phyloP scores from a whole-genome alignment of 2,329 filamentous ascomycete species.

The Waltergamsia citrina region DNA sequence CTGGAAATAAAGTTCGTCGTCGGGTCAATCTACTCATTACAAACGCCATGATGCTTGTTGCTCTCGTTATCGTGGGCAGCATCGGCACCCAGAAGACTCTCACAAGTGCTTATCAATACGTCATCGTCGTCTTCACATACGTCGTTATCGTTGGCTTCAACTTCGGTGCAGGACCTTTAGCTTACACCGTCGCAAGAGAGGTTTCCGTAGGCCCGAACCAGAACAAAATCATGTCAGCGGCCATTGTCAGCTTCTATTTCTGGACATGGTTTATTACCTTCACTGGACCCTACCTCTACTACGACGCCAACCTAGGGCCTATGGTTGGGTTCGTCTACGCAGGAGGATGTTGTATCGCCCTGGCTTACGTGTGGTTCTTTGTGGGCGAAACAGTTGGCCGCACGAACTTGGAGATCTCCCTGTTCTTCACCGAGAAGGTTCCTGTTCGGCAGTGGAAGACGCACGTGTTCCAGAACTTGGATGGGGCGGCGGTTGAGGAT shows the following conservation, averaged over 20 bases:
- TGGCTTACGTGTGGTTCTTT: constrained; percentile 23
- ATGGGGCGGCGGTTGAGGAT: too few relatives aligned
- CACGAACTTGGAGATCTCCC: constrained; percentile 21
- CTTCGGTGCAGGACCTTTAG: constrained; percentile 30
- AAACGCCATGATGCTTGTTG: constrained; percentile 25
- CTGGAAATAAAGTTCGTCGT: constrained; percentile 28
- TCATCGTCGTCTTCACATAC: constrained; percentile 31
- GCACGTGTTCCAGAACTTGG: too few relatives aligned
- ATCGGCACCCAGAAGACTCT: constrained; percentile 20
- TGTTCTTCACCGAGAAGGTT: constrained; percentile 23
- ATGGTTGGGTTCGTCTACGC: constrained; percentile 22
- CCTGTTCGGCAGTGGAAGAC: constrained; percentile 18
- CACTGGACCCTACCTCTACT: constrained; percentile 21
- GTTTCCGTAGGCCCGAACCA: constrained; percentile 37
- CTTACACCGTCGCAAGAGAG: constrained; percentile 31
- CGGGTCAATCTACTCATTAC: constrained; percentile 26
- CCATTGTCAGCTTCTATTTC: constrained; percentile 32
- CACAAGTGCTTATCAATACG: too few relatives aligned
- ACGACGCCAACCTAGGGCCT: constrained; percentile 16
- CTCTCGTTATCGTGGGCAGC: constrained; percentile 28
- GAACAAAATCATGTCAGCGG: constrained; percentile 32
- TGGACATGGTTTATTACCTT: constrained; percentile 20
- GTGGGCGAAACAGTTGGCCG: constrained; percentile 26
- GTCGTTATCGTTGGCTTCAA: constrained; percentile 32
- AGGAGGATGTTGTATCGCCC: constrained; percentile 12